Evolutionary conservation across 768 basidiomycete species (phyloP).

Genomic region (Collybia mongolica): DNA sequence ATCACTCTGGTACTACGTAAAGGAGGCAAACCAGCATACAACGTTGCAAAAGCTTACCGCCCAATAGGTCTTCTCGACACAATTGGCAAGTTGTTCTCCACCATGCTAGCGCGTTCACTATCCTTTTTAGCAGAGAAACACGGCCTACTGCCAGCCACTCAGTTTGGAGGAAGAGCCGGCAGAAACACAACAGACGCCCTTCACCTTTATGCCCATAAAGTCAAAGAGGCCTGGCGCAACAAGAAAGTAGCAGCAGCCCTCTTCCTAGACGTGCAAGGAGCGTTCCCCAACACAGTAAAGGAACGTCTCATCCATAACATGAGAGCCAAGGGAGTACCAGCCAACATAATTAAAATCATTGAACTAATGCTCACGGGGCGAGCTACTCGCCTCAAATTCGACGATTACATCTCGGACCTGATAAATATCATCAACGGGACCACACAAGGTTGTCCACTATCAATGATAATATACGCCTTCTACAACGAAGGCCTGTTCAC

Average conservation of each 20-base stretch:
- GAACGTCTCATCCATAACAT: neutral
- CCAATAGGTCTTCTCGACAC: constrained; percentile 31
- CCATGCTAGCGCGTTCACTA: constrained; percentile 20
- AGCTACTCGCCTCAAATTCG: neutral
- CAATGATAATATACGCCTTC: constrained; percentile 23
- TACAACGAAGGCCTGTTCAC: constrained; percentile 23
- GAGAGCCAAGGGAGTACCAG: neutral
- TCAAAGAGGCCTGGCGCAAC: constrained; percentile 13
- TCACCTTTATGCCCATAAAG: constrained; percentile 5
- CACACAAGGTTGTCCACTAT: constrained; percentile 23
- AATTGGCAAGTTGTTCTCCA: constrained; percentile 24
- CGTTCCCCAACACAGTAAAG: neutral
- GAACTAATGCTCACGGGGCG: neutral
- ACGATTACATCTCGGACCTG: constrained; percentile 18
- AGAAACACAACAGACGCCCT: neutral
- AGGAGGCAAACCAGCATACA: neutral
- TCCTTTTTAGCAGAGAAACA: constrained; percentile 22
- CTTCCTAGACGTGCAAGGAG: constrained; percentile 1
- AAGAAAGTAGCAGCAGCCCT: neutral
- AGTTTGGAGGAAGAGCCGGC: neutral
- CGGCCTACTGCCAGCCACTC: constrained; percentile 27
- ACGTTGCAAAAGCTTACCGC: too few species aligned
- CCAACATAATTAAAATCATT: neutral
- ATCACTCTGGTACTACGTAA: neutral
- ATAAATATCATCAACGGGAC: constrained; percentile 20